phyloP scores from a whole-genome alignment of 257 asterid genomes.

The Nicotiana noctiflora region DNA sequence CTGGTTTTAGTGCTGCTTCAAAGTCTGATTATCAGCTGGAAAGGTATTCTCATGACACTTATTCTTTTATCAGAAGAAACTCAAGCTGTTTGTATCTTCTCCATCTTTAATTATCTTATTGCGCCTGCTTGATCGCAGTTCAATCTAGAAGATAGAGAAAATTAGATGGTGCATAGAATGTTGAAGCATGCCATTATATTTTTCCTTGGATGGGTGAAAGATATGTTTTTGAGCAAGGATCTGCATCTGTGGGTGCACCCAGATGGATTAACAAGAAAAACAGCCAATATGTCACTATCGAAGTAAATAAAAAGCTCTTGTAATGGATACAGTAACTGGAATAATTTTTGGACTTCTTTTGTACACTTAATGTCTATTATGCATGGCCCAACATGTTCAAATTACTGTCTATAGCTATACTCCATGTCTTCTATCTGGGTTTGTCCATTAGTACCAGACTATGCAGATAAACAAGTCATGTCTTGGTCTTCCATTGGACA shows the following conservation, averaged over 20 bases:
- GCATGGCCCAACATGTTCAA: not conserved
- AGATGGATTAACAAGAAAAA: not conserved
- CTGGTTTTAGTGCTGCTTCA: slow-evolving; percentile 75
- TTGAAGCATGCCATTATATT: not conserved
- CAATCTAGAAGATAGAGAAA: not conserved
- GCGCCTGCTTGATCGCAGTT: not conserved
- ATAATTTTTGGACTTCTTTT: not conserved
- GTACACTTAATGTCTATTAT: not conserved
- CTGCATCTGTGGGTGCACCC: not conserved
- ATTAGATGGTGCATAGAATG: not conserved
- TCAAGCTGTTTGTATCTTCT: not conserved
- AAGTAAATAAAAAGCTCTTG: not conserved
- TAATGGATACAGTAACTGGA: not conserved
- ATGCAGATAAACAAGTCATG: not conserved
- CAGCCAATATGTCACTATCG: not conserved
- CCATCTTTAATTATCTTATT: not conserved
- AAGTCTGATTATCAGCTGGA: slow-evolving; percentile 48
- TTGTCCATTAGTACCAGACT: not conserved
- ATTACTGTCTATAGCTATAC: not conserved
- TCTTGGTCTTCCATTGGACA: not conserved
- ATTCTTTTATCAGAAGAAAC: not conserved
- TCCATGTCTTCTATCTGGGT: not conserved
- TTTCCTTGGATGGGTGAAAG: not conserved
- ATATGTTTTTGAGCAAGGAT: not conserved
- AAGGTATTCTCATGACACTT: slow-evolving; percentile 43